Base-by-base conservation (phyloP, 345 rosid species). In the Physaria fendleri region DNA sequence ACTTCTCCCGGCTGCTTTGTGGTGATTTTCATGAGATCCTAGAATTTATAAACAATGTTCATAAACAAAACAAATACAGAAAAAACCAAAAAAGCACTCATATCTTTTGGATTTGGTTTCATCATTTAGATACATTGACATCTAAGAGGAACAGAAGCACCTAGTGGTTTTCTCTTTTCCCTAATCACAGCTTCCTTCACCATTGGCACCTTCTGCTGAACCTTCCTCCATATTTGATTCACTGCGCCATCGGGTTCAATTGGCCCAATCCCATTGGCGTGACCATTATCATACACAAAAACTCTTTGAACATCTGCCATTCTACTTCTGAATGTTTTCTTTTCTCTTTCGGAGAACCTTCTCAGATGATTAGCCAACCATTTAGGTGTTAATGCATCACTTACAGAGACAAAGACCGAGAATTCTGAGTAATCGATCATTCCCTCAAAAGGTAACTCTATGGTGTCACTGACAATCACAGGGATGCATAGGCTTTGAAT, bases 401-500 rank as follows among this genome's bases (percentile, higher is more conserved):
- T 56, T 18, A 77, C 81, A 13, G 97, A 74, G 51, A 81, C 78
- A 49, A 87, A 93, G 29, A 89, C 86, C 3, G 95, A 81, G 75
- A 89, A 89, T 30, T 81, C 85, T 0, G 80, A 72, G 69, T 83
- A 93, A 66, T 87, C 95, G 12, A 87, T 56, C 53, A 75, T 85
- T 44, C 99, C 99, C 59, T 93, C 99, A 30, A 82, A 93, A 0
- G 96, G 99, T 10, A 93, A 96, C 80, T 83, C 97, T 8, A 89
- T 83, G 68, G 69, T 71, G 73, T 93, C 97, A 2, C 97, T 93
- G 52, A 89, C 79, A 30, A 93, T 76, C 50, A 93, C 88, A 18
- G 97, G 99, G 43, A 89, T 87, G 64, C 99, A 93, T 3, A 93
- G 88, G 71, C 97, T 93, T 70, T 83, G 95, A 43, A 93, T 76